Evolutionary conservation across 805 yeast species (phyloP).

Genomic region (Ogataea salicorniae): DNA sequence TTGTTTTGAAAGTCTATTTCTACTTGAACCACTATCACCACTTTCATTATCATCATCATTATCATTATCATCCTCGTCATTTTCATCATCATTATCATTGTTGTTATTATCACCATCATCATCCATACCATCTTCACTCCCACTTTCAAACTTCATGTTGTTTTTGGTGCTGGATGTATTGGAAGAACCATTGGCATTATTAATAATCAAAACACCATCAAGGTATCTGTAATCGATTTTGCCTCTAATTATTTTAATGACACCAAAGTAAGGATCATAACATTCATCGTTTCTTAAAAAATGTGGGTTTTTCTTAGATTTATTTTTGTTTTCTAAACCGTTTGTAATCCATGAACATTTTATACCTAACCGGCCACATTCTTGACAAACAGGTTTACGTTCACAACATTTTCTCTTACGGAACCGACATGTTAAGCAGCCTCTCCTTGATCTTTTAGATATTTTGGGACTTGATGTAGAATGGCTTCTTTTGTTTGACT

Average conservation of each 20-base stretch:
- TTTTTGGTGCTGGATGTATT: too few relatives aligned
- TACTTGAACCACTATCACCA: too few relatives aligned
- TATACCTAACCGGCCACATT: conserved; percentile 19
- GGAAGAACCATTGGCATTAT: too few relatives aligned
- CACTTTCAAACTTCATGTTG: too few relatives aligned
- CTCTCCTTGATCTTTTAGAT: conserved; percentile 26
- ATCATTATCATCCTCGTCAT: too few relatives aligned
- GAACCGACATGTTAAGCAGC: conserved; percentile 35
- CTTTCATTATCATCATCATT: too few relatives aligned
- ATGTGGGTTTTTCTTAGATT: conserved; percentile 19
- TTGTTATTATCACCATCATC: too few relatives aligned
- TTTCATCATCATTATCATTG: too few relatives aligned
- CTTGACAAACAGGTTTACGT: conserved; percentile 34
- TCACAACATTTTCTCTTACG: conserved; percentile 42
- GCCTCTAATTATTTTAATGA: conserved; percentile 22
- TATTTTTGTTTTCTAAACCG: conserved; percentile 20
- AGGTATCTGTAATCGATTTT: conserved; percentile 21
- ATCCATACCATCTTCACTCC: too few relatives aligned
- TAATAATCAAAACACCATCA: conserved; percentile 8
- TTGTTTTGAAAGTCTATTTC: too few relatives aligned
- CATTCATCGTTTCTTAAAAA: conserved; percentile 21
- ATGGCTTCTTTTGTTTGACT: not conserved
- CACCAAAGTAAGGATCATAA: conserved; percentile 20
- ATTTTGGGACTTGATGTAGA: not conserved
- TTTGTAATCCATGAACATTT: conserved; percentile 23